phyloP scores from a whole-genome alignment of 2,329 filamentous ascomycete species.

The Colletotrichum sojae region DNA sequence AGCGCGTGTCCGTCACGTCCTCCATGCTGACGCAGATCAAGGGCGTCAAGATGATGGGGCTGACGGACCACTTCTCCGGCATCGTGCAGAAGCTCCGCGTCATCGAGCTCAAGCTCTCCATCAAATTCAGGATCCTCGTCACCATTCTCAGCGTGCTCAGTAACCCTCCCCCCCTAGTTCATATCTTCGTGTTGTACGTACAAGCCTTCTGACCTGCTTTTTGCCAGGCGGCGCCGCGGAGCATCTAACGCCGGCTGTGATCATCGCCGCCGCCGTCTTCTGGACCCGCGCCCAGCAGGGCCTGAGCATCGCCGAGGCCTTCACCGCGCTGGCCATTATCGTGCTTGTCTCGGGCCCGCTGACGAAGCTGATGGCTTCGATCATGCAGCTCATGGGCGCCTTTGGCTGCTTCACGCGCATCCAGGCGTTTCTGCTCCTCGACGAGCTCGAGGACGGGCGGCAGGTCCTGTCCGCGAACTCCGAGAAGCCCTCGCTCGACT shows the following conservation, averaged over 20 bases:
- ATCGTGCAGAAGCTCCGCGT: conserved; percentile 53
- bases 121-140: conserved; percentile 53
- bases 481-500: conserved; percentile 21
- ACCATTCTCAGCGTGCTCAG: conserved; percentile 49
- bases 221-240: conserved; percentile 45
- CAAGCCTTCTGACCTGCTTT: background rate
- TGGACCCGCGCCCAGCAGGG: conserved; percentile 48
- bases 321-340: conserved; percentile 54
- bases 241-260: conserved; percentile 49
- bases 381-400: conserved; percentile 51
- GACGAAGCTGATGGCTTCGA: conserved; percentile 49
- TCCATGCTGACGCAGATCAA: conserved; percentile 59
- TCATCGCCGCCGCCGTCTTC: conserved; percentile 53
- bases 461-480: conserved; percentile 22
- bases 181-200: too few relatives aligned
- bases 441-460: conserved; percentile 44
- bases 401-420: conserved; percentile 52
- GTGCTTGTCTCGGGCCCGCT: conserved; percentile 51
- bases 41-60: conserved; percentile 60
- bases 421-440: conserved; percentile 50
- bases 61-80: conserved; percentile 50
- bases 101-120: conserved; percentile 55
- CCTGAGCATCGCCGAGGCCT: conserved; percentile 51
- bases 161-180: conserved; percentile 28
- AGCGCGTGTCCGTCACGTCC: conserved; percentile 56